These are phyloP conservation scores for Albifimbria verrucaria DNA, from an alignment of 2,329 filamentous ascomycete genomes.

Conservation along the genomic window DNA sequence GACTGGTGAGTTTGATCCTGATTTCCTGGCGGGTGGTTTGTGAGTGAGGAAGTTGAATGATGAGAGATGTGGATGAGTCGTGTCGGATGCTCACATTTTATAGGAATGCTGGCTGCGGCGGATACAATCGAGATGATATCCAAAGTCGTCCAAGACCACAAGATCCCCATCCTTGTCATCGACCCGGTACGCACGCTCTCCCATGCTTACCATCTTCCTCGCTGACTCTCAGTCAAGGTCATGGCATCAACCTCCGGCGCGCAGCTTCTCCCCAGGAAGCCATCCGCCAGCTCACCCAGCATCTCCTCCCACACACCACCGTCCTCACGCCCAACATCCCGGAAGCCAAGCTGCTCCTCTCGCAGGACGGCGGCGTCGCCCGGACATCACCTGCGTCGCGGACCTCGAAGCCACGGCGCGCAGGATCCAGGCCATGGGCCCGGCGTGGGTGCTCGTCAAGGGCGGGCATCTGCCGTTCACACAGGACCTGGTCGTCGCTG, in stretches of 20 bases:
- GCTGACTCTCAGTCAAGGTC: conserved; percentile 53
- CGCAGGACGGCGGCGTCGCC: conserved; percentile 36
- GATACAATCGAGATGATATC: conserved; percentile 35
- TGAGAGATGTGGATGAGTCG: too few relatives aligned
- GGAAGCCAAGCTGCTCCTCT: conserved; percentile 65
- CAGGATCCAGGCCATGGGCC: conserved; percentile 64
- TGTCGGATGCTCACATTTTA: neutral
- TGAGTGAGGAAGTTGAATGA: too few relatives aligned
- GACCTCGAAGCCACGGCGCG: conserved; percentile 69
- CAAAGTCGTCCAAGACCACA: conserved; percentile 25
- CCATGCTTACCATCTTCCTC: neutral
- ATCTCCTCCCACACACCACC: conserved; percentile 63
- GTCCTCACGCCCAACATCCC: conserved; percentile 76
- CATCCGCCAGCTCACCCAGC: conserved; percentile 54
- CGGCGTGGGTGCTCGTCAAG: conserved; percentile 81
- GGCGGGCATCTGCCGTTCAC: conserved; percentile 85
- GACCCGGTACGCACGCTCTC: conserved; percentile 30
- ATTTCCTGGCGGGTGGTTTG: neutral
- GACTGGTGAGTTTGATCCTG: conserved; percentile 60
- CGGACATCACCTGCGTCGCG: conserved; percentile 50
- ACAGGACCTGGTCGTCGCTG: conserved; percentile 57
- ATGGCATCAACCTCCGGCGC: conserved; percentile 87
- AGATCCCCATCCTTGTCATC: conserved; percentile 28
- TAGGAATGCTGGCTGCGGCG: conserved; percentile 36
- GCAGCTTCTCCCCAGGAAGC: conserved; percentile 63